A percentile compares a stretch with the other conserved stretches of the same genome.
phyloP scores from a whole-genome alignment of 768 basidiomycete genomes.

The Dioszegia aurantiaca region DNA sequence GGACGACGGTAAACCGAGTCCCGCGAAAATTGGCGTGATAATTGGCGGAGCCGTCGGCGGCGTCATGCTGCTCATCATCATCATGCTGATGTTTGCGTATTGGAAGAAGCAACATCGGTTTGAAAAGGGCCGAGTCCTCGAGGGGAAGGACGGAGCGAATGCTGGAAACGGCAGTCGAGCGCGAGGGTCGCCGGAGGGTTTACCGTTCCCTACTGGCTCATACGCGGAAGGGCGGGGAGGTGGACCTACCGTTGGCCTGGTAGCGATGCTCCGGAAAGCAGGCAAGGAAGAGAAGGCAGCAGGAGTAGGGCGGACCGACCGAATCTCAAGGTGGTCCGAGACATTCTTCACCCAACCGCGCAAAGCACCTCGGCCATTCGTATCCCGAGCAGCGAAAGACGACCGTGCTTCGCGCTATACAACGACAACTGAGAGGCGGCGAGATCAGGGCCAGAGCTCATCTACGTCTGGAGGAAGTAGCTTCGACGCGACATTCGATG shows the following conservation, averaged over 20 bases:
- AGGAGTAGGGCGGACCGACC: neutral
- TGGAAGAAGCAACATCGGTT: conserved; percentile 4
- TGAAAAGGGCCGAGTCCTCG: neutral
- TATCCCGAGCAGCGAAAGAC: no score
- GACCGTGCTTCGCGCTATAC: conserved; percentile 8
- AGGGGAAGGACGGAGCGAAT: neutral
- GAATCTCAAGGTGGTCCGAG: conserved; percentile 18
- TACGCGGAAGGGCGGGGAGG: neutral
- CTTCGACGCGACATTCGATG: neutral
- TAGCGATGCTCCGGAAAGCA: neutral
- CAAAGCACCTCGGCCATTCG: conserved; percentile 18
- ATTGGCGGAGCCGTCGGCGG: conserved; percentile 33
- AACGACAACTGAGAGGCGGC: conserved; percentile 20
- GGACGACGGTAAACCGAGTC: neutral
- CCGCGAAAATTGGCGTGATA: conserved; percentile 18
- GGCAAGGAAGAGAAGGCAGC: neutral
- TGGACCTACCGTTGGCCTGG: neutral
- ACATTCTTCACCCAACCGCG: conserved; percentile 24
- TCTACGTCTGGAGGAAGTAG: neutral
- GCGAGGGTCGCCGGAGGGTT: neutral
- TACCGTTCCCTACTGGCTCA: neutral
- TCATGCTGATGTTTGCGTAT: conserved; percentile 18
- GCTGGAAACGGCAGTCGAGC: neutral
- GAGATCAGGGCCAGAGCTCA: neutral
- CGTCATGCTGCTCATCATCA: conserved; percentile 13